phyloP scores from a whole-genome alignment of 163 green algal genomes.

The Scenedesmus sp. region DNA sequence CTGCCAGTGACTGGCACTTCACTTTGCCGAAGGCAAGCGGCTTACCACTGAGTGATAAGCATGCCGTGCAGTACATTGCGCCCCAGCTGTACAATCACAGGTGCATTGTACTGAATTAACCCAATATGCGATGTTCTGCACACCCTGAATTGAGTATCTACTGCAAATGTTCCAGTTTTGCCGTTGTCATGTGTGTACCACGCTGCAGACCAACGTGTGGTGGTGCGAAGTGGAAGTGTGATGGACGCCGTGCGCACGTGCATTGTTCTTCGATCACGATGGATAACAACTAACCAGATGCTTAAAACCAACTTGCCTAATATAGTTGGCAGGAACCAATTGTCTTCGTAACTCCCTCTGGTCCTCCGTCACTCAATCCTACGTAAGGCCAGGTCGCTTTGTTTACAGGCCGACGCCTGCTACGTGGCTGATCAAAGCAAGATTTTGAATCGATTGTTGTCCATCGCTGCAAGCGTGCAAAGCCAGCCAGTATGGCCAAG shows the following conservation, averaged over 20 bases:
- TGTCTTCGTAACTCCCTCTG: not conserved
- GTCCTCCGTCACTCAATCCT: not conserved
- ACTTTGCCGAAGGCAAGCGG: no score
- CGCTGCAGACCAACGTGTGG: not conserved
- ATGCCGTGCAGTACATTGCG: no score
- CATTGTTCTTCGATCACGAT: not conserved
- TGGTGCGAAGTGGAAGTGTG: not conserved
- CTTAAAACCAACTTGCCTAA: no score
- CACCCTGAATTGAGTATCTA: no score
- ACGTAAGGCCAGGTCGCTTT: not conserved
- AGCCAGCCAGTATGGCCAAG: not conserved
- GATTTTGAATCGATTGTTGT: not conserved
- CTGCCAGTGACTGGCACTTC: no score
- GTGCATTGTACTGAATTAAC: not conserved
- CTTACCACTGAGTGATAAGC: no score
- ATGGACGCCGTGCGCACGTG: not conserved
- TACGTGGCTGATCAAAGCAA: not conserved
- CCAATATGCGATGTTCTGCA: no score
- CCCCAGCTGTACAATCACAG: no score
- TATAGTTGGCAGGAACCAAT: no score
- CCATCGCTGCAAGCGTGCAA: not conserved
- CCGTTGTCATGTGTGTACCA: not conserved
- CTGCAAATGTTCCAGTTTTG: no score
- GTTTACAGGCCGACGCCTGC: not conserved
- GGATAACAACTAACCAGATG: not conserved